Evolutionary conservation across 2,329 filamentous ascomycete species (phyloP).

Genomic region (Corinectria fuckeliana): DNA sequence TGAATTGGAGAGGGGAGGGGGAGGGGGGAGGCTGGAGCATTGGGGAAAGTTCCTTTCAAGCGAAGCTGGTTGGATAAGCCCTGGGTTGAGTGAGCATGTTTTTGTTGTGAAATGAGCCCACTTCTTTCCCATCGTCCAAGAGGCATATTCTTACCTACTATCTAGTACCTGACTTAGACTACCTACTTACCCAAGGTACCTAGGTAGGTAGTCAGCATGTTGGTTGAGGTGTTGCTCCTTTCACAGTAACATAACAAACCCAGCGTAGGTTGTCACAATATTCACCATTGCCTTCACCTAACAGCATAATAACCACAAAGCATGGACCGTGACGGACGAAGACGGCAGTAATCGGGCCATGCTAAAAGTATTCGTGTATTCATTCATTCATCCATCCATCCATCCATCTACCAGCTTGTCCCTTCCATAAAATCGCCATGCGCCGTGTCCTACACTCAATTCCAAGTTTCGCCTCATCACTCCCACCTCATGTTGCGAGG

Average conservation of each 20-base stretch:
- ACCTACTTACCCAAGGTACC: neutral
- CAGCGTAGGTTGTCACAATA: neutral
- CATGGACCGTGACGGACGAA: too few relatives aligned
- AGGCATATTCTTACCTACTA: too few relatives aligned
- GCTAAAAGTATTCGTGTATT: neutral
- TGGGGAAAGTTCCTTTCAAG: neutral
- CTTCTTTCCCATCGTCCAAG: neutral
- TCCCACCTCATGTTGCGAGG: neutral
- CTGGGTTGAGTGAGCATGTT: neutral
- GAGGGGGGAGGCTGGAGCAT: neutral
- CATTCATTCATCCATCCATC: neutral
- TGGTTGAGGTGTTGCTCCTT: neutral
- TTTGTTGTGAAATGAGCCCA: slow-evolving; percentile 1
- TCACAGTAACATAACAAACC: neutral
- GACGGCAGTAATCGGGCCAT: neutral
- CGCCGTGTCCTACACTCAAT: neutral
- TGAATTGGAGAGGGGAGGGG: too few relatives aligned
- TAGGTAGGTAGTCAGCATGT: neutral
- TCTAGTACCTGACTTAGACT: too few relatives aligned
- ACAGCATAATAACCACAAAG: neutral
- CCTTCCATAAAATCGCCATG: neutral
- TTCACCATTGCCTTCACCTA: neutral
- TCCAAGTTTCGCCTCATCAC: neutral
- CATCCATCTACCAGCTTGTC: neutral
- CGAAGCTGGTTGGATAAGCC: neutral